Percentiles rank a stretch among this genome's conserved stretches.
Evolutionary conservation across 2,329 filamentous ascomycete genomes (phyloP).

Genomic region (Fusarium sp.): DNA sequence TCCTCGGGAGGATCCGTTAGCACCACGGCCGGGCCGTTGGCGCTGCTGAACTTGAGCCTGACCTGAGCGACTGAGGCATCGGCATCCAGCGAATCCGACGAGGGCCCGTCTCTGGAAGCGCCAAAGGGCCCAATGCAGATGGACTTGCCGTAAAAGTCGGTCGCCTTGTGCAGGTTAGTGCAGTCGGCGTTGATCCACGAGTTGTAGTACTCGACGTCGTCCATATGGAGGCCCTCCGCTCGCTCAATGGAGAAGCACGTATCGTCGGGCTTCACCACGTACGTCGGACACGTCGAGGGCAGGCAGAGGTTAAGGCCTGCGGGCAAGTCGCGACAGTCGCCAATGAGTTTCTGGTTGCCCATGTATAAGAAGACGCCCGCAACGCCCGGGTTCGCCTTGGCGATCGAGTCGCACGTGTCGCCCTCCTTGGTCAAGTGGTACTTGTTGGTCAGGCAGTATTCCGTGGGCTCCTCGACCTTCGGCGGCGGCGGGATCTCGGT

Average conservation of each 20-base stretch:
- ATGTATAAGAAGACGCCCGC: conserved; percentile 27
- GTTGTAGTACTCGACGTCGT: neutral
- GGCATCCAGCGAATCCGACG: no score
- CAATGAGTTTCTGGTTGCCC: conserved; percentile 21
- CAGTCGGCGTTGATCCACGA: neutral
- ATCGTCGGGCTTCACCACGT: neutral
- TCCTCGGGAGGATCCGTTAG: no score
- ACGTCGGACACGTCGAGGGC: neutral
- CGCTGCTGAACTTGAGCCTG: no score
- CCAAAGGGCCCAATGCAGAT: neutral
- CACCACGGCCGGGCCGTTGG: no score
- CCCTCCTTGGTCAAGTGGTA: conserved; percentile 15
- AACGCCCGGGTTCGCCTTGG: conserved; percentile 20
- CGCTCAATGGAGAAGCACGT: neutral
- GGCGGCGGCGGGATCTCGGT: neutral
- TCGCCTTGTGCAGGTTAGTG: neutral
- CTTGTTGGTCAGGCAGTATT: conserved; percentile 9
- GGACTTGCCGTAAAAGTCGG: conserved; percentile 1
- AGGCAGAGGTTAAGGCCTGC: conserved; percentile 24
- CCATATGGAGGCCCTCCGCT: neutral
- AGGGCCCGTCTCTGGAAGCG: no score
- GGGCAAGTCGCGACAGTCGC: conserved; percentile 21
- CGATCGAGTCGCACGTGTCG: conserved; percentile 37
- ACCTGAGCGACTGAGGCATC: no score
- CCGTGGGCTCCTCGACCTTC: neutral